Conservation (phyloP, 768 basidiomycete genomes). For the Mycena filopes region DNA sequence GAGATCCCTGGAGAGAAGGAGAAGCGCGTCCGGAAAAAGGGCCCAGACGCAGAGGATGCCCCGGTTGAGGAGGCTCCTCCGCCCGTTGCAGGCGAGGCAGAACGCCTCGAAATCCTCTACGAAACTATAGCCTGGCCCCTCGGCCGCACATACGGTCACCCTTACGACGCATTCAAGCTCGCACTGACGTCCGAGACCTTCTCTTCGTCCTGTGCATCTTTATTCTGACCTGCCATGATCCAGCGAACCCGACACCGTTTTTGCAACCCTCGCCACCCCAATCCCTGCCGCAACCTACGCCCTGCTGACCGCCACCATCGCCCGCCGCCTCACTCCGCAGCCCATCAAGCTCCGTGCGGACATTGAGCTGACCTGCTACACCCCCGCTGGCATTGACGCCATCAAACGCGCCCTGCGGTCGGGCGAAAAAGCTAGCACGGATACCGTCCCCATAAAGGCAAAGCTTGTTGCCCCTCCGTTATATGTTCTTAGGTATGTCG, state of each 20-base stretch:
- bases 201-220: background rate
- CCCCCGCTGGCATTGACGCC: constrained; percentile 94
- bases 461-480: constrained; percentile 96
- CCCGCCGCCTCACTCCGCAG: constrained; percentile 95
- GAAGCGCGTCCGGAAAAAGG: constrained; percentile 58
- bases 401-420: constrained; percentile 92
- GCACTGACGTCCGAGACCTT: constrained; percentile 80
- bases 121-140: constrained; percentile 95
- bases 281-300: constrained; percentile 66
- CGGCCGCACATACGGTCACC: constrained; percentile 90
- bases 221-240: constrained; percentile 11
- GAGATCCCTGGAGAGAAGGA: constrained; percentile 55
- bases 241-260: constrained; percentile 76
- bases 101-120: constrained; percentile 86
- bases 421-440: constrained; percentile 88
- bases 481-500: constrained; percentile 76
- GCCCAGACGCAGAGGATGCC: constrained; percentile 52
- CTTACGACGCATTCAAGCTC: constrained; percentile 98
- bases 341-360: constrained; percentile 99
- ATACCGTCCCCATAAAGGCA: constrained; percentile 95
- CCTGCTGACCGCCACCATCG: constrained; percentile 84
- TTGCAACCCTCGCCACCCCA: constrained; percentile 70
- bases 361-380: constrained; percentile 97
- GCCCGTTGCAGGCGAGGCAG: constrained; percentile 71
- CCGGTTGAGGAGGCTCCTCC: constrained; percentile 46